A percentile compares a stretch with the other conserved stretches of the same genome.
Evolutionary conservation across 2,329 filamentous ascomycete genomes (phyloP).

Genomic region (Beauveria rudraprayagi): DNA sequence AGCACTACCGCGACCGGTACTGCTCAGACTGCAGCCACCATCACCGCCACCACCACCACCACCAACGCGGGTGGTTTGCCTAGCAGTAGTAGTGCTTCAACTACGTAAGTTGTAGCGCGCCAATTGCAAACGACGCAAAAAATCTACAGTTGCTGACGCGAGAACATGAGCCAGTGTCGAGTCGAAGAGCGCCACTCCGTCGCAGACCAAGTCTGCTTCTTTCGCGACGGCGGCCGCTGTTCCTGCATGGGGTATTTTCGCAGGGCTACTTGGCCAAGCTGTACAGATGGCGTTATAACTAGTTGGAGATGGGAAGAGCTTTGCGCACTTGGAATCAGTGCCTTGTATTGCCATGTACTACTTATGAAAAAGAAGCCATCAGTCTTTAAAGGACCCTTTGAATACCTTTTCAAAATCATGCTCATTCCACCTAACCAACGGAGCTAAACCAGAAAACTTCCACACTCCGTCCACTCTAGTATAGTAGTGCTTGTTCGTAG

Average conservation of each 20-base stretch:
- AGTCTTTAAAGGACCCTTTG: not conserved
- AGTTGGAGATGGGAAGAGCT: too few relatives aligned
- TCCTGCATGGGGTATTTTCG: not conserved
- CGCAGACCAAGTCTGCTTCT: not conserved
- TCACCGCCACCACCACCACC: not conserved
- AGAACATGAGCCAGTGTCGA: not conserved
- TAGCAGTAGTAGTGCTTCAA: not conserved
- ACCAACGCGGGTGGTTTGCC: not conserved
- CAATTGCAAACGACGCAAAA: not conserved
- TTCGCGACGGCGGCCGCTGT: not conserved
- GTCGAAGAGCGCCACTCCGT: not conserved
- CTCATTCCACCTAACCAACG: slow-evolving; percentile 49
- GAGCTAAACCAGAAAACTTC: slow-evolving; percentile 52
- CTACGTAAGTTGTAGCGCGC: not conserved
- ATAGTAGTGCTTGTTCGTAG: slow-evolving; percentile 51
- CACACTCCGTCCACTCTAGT: slow-evolving; percentile 49
- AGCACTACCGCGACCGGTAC: not conserved
- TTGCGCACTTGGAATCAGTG: not conserved
- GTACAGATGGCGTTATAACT: too few relatives aligned
- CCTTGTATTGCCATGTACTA: not conserved
- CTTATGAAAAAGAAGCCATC: not conserved
- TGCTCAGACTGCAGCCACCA: not conserved
- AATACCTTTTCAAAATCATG: slow-evolving; percentile 51
- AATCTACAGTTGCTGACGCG: not conserved
- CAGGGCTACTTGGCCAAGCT: not conserved